Conservation (phyloP, 2,329 filamentous ascomycete genomes). For the Teratosphaeria nubilosa region DNA sequence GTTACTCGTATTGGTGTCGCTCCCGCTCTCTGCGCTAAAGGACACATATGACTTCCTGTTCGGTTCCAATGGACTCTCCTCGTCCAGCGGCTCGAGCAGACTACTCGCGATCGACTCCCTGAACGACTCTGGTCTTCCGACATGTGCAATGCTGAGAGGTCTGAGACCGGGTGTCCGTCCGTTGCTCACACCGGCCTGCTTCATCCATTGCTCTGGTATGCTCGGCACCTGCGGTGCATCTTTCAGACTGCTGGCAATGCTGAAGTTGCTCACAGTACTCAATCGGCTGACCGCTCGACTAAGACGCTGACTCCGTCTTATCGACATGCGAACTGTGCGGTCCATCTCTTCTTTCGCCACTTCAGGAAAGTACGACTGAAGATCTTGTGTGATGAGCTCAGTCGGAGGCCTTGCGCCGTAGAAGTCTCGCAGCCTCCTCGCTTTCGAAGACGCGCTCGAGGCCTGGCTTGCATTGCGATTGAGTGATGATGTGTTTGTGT, state of each 20-base stretch:
- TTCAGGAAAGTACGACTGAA: slow-evolving; percentile 95
- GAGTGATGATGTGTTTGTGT: slow-evolving; percentile 17
- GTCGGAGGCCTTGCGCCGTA: slow-evolving; percentile 88
- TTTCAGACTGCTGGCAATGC: slow-evolving; percentile 81
- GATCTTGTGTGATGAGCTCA: slow-evolving; percentile 91
- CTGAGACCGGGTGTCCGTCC: slow-evolving; percentile 39
- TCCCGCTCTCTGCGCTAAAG: slow-evolving; percentile 60
- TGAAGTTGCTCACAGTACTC: slow-evolving; percentile 87
- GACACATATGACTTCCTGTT: slow-evolving; percentile 96
- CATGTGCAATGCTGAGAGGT: slow-evolving; percentile 50
- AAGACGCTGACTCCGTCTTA: slow-evolving; percentile 78
- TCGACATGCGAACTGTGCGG: slow-evolving; percentile 83
- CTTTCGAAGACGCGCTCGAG: slow-evolving; percentile 31
- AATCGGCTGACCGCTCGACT: slow-evolving; percentile 89
- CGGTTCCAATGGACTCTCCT: slow-evolving; percentile 77
- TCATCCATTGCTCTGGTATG: slow-evolving; percentile 89
- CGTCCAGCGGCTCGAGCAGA: slow-evolving; percentile 78
- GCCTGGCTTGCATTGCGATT: slow-evolving; percentile 23
- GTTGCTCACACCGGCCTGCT: slow-evolving; percentile 37
- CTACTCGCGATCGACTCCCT: slow-evolving; percentile 85
- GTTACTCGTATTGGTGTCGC: slow-evolving; percentile 58
- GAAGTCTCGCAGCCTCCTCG: slow-evolving; percentile 61
- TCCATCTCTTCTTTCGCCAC: slow-evolving; percentile 92
- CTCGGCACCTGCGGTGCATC: slow-evolving; percentile 92
- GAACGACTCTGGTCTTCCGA: slow-evolving; percentile 51